Base-by-base conservation (phyloP, 1,139 yeast genomes). In the Taphrina sp. region DNA sequence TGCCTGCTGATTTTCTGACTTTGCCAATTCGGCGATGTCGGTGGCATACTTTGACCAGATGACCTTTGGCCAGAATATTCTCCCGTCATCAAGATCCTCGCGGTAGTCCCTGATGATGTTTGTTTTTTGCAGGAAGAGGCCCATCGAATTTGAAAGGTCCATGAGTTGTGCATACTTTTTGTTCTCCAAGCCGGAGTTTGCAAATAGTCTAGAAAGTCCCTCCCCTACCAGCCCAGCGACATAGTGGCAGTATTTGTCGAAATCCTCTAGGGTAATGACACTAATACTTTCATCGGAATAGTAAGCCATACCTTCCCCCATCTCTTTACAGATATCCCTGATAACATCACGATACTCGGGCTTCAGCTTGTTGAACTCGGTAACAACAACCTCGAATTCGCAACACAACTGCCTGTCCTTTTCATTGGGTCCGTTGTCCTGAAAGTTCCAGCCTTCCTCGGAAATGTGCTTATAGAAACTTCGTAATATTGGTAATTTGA, bases 301-400 rank as follows among this genome's bases (percentile, higher is more conserved):
- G 66, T 87, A 92, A 28, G 97, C 97, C 99, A 92, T 92, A 58
- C 98, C 98, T 63, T 86, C 82, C 56, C 97, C 97, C 98, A 92
- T 92, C 68, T 83, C 77, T 56, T 74, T 65, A 52, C 96, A 82
- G 64, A 88, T 86, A 60, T 84, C 87, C 63, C 77, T 78, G 63
- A 92, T 81, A 39, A 90, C 83, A 56, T 78, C 84, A 71, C 85
- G 94, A 69, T 88, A 90, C 60, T 77, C 81, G 2, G 88, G 82
- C 65, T 82, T 82, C 65, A 92, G 76, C 61, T 75, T 75, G 67
- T 84, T 89, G 70, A 76, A 89, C 67, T 88, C 95, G 7, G 71
- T 65, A 65, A 90, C 74, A 42, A 94, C 77, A 31, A 68, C 67
- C 62, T 84, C 83, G 67, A 90, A 90, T 63, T 86, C 85, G 22